These are phyloP conservation scores for Cryptosporidium parvum DNA, from an alignment of 169 alveolate genomes.

Conservation along the genomic window DNA sequence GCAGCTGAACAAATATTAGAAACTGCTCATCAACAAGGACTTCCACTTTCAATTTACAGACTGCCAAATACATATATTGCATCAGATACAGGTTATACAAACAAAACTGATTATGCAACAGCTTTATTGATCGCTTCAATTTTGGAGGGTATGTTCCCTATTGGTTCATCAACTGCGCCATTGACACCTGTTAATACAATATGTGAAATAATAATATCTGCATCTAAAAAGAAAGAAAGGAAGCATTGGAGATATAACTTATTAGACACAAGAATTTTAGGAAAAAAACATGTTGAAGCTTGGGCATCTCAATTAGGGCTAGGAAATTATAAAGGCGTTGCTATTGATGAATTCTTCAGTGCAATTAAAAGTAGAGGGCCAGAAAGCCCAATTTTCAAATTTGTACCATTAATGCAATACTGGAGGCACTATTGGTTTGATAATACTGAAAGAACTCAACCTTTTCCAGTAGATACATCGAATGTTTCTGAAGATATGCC, in stretches of 20 bases:
- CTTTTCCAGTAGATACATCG: conserved; percentile 78
- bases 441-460: conserved; percentile 74
- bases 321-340: conserved; percentile 78
- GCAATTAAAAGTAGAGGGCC: conserved; percentile 82
- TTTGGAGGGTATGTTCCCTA: conserved; percentile 81
- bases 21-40: conserved; percentile 78
- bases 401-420: conserved; percentile 82
- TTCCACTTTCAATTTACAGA: conserved; percentile 80
- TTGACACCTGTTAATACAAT: conserved; percentile 82
- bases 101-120: conserved; percentile 82
- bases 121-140: conserved; percentile 80
- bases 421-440: conserved; percentile 83
- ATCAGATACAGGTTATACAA: conserved; percentile 82
- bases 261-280: conserved; percentile 79
- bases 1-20: conserved; percentile 82
- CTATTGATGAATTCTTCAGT: conserved; percentile 79
- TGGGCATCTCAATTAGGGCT: conserved; percentile 81
- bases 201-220: conserved; percentile 80
- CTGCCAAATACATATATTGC: conserved; percentile 83
- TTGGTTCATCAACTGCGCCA: conserved; percentile 83
- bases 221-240: conserved; percentile 76
- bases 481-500: conserved; percentile 81
- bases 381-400: conserved; percentile 81
- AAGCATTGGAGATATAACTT: conserved; percentile 81
- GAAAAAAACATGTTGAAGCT: conserved; percentile 75